Conservation (phyloP, 176 grass and related monocot species). For the Oropetium thomaeum region DNA sequence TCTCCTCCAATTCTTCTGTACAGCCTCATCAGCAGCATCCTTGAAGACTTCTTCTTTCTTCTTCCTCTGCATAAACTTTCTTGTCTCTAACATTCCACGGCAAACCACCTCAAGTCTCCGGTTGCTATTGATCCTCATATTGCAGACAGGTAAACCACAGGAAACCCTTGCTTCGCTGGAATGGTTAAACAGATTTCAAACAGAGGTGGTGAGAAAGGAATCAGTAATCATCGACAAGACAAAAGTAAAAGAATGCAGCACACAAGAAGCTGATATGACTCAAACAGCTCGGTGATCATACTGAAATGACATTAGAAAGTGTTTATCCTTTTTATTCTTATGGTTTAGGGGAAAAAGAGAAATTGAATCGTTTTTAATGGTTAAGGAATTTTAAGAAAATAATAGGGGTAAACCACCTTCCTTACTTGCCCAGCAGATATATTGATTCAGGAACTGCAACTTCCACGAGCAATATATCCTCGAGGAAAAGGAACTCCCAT, state of each 20-base stretch:
- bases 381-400: neutral
- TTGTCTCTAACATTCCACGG: conserved; percentile 66
- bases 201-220: neutral
- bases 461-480: neutral
- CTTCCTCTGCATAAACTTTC: conserved; percentile 85
- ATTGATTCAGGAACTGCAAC: neutral
- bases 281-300: neutral
- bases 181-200: conserved; percentile 19
- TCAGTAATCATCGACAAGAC: neutral
- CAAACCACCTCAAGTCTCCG: conserved; percentile 54
- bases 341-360: neutral
- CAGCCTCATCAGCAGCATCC: conserved; percentile 58
- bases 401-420: neutral
- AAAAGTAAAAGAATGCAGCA: neutral
- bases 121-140: conserved; percentile 41
- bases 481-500: too few species aligned
- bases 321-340: neutral
- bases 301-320: neutral
- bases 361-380: neutral
- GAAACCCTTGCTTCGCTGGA: conserved; percentile 61
- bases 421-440: neutral
- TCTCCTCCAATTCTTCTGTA: conserved; percentile 79
- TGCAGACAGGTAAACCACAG: conserved; percentile 26
- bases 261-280: neutral
- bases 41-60: conserved; percentile 71